Evolutionary conservation across 176 grass and related monocot genomes (phyloP), one percentile per base, ranked within the genome.

Genomic region (Bolboschoenus planiculmis): DNA sequence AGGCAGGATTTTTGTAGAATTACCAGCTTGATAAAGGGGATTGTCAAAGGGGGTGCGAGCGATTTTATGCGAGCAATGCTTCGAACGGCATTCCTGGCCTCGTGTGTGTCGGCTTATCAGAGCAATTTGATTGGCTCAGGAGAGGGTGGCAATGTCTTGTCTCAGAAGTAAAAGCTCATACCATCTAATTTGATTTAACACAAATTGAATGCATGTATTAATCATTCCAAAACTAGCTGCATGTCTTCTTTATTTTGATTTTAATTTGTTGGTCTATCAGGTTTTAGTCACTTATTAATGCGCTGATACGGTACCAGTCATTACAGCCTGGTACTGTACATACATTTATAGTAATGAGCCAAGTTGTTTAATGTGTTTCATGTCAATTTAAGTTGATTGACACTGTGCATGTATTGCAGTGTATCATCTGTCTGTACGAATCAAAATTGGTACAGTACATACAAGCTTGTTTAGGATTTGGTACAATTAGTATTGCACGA

Each of bases 61-160:
- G 94, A 97, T 89, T 97, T 93, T 88, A 88, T 90, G 14, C 89
- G 91, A 42, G 94, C 91, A 4, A 85, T 90, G 62, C 91, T 97
- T 59, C 85, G 94, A 63, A 91, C 93, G 0, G 87, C 93, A 0
- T 79, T 93, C 79, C 85, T 97, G 1, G 93, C 91, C 11, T 91
- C 91, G 26, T 93, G 91, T 71, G 91, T 97, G 46, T 90, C 89
- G 29, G 93, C 93, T 30, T 97, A 91, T 39, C 87, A 97, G 64
- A 93, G 89, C 85, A 93, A 88, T 64, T 65, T 80, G 0, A 74
- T 91, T 31, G 56, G 61, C 84, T 84, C 90, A 34, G 85, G 82
- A 84, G 87, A 97, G 72, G 90, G 82, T 68, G 90, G 85, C 78
- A 74, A 85, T 78, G 86, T 93, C 55, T 89, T 97, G 59, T 88